Evolutionary conservation across 768 basidiomycete genomes (phyloP), one percentile per base, ranked within the genome.

Genomic region (Kockovaella imperatae): DNA sequence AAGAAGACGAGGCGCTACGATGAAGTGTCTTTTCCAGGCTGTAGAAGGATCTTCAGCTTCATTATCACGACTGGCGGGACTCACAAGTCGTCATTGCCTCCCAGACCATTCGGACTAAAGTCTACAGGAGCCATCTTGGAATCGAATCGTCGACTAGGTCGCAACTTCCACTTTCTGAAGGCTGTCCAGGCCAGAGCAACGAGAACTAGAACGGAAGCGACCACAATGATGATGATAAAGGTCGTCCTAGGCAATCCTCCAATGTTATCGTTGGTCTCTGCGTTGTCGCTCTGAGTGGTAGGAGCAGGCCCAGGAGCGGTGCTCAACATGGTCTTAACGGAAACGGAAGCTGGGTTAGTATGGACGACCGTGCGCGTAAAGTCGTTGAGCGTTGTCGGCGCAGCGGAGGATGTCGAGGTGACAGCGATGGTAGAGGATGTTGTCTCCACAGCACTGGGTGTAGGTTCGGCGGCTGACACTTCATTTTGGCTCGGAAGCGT

Each of bases 131-230:
- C 56, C 62, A 67, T 57, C 23, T 56, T 59, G 43, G 50, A 45
- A 42, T 63, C 62, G 46, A 70, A 70, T 36, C 60, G 42, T 38
- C 56, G 59, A 21, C 52, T 60, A 15, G 69, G 69, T 20, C 50
- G 42, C 26, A 70, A 45, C 47, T 70, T 70, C 53, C 53, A 64
- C 36, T 64, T 68, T 35, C 69, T 50, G 54, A 70, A 66, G 21
- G 57, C 40, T 1, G 67, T 68, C 56, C 60, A 70, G 7, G 57
- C 55, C 14, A 56, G 52, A 13, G 53, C 59, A 1, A 53, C 59
- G 1, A 57, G 47, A 30, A 59, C 62, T 20, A 67, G 56, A 3
- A 70, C 59, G n/a, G 53, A 48, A 11, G 60, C 62, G 4, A 67
- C 67, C 4, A 70, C 68, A 36, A 59, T 57, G 42, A 68, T 67